Conservation (phyloP, 495 filamentous ascomycete species). For the Rhizodiscina lignyota region DNA sequence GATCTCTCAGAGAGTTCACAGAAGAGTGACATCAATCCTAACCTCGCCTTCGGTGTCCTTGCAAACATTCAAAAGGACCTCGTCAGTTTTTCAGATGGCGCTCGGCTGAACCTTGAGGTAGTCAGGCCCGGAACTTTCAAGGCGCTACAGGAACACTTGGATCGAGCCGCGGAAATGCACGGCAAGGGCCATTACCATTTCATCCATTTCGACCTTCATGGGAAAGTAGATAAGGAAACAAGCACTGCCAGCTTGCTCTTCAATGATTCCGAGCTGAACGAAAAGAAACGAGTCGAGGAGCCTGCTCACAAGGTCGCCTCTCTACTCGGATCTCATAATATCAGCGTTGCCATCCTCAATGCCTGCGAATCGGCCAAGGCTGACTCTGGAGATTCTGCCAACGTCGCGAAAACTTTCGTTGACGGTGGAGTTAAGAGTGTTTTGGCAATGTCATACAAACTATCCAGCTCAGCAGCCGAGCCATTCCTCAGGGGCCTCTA, state of each 20-base stretch:
- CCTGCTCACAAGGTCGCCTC: not conserved
- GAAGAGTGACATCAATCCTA: constrained; percentile 1
- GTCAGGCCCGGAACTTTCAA: constrained; percentile 1
- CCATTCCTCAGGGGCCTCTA: not conserved
- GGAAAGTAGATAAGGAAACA: not conserved
- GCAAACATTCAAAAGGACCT: not conserved
- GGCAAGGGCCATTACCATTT: not conserved
- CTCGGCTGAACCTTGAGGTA: not conserved
- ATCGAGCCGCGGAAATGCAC: not conserved
- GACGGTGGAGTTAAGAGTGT: not conserved
- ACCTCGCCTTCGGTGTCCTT: not conserved
- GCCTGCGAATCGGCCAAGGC: constrained; percentile 1
- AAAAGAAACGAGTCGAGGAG: not conserved
- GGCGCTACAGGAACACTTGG: not conserved
- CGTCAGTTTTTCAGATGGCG: not conserved
- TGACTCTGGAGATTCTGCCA: not conserved
- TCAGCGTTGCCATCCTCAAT: not conserved
- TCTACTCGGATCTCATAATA: not conserved
- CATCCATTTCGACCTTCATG: constrained; percentile 2
- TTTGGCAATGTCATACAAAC: constrained; percentile 1
- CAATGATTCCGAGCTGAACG: not conserved
- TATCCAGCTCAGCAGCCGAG: not conserved
- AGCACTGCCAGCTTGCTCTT: not conserved
- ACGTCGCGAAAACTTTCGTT: not conserved
- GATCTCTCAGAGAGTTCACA: too few species aligned